These are phyloP conservation scores for Cicer pinnatifidum DNA, from an alignment of 306 rosid genomes.

Conservation along the genomic window DNA sequence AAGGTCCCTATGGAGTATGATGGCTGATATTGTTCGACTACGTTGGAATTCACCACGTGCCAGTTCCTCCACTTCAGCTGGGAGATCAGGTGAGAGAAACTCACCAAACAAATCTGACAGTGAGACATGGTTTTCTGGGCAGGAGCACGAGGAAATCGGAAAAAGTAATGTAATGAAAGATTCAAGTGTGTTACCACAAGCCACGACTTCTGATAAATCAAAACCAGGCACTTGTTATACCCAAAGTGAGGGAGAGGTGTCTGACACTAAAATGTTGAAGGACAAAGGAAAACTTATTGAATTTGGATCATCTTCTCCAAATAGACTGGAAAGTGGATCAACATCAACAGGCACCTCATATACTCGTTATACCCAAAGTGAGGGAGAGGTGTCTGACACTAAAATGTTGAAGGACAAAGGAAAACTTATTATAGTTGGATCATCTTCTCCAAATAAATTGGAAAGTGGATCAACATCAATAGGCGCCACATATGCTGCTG, in stretches of 20 bases:
- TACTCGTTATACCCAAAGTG: conserved; percentile 45
- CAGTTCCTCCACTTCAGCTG: conserved; percentile 58
- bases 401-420: conserved; percentile 50
- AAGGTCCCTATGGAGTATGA: conserved; percentile 71
- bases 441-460: conserved; percentile 51
- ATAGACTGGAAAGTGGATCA: conserved; percentile 54
- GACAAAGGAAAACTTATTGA: conserved; percentile 57
- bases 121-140: conserved; percentile 78
- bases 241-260: conserved; percentile 52
- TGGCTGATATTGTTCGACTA: conserved; percentile 66
- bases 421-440: conserved; percentile 57
- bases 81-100: conserved; percentile 59
- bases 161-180: conserved; percentile 50
- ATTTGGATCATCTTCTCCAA: conserved; percentile 57
- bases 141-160: conserved; percentile 64
- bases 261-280: conserved; percentile 45
- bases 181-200: conserved; percentile 49
- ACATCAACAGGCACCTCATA: conserved; percentile 55
- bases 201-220: conserved; percentile 51
- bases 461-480: conserved; percentile 57
- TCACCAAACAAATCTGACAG: conserved; percentile 70
- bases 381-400: conserved; percentile 51
- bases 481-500: conserved; percentile 59
- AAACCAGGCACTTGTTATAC: conserved; percentile 41
- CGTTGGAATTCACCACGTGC: conserved; percentile 68